These are phyloP conservation scores for Starmerella sp. DNA, from an alignment of 805 yeast species.

Conservation along the genomic window DNA sequence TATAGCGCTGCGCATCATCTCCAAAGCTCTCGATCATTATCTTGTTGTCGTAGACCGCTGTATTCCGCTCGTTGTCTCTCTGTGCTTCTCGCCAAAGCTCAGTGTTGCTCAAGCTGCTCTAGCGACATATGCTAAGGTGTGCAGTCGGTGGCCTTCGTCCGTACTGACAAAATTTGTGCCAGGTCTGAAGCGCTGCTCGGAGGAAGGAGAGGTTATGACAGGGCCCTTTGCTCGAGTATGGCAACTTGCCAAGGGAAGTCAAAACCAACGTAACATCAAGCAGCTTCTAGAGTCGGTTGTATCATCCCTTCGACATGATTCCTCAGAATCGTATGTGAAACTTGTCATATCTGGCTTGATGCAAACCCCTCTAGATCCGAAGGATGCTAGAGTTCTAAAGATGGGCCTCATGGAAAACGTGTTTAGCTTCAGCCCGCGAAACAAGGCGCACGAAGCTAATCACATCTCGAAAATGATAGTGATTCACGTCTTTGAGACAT, in stretches of 20 bases:
- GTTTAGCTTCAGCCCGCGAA: conserved; percentile 5
- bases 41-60: conserved; percentile 15
- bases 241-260: neutral
- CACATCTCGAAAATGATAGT: neutral
- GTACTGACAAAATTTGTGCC: conserved; percentile 10
- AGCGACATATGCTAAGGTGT: neutral
- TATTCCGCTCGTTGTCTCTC: conserved; percentile 4
- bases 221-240: conserved; percentile 4
- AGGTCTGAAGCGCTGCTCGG: conserved; percentile 2
- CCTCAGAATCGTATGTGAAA: neutral
- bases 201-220: neutral
- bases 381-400: conserved; percentile 10
- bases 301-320: neutral
- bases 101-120: conserved; percentile 13
- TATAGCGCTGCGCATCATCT: conserved; percentile 8
- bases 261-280: neutral
- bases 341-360: conserved; percentile 6
- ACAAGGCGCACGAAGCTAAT: neutral
- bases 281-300: conserved; percentile 1
- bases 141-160: conserved; percentile 9
- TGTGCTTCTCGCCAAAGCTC: conserved; percentile 7
- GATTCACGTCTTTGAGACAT: conserved; percentile 8
- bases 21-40: conserved; percentile 14
- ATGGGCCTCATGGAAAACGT: conserved; percentile 5
- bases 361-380: neutral